phyloP scores from a whole-genome alignment of 1,284 basidiomycete genomes.

The Ganoderma lucidum region DNA sequence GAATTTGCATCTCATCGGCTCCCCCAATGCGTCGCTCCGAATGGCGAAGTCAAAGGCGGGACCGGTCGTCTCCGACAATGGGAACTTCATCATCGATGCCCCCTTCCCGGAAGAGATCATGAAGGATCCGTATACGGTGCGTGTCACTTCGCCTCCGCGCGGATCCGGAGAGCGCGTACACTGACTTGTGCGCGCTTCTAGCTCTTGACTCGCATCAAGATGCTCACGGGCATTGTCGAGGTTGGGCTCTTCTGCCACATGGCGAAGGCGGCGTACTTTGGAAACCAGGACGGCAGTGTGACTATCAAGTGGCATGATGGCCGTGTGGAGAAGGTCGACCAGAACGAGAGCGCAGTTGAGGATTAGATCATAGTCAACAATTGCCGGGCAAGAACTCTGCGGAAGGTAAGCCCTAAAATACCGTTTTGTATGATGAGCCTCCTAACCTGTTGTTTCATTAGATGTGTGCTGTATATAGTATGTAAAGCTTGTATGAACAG shows the following conservation, averaged over 20 bases:
- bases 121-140: constrained; percentile 73
- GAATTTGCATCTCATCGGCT: constrained; percentile 71
- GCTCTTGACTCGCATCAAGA: constrained; percentile 81
- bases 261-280: constrained; percentile 97
- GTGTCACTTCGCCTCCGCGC: constrained; percentile 36
- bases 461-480: neutral
- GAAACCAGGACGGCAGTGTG: constrained; percentile 79
- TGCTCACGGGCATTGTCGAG: constrained; percentile 96
- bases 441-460: neutral
- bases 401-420: neutral
- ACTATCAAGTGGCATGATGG: constrained; percentile 60
- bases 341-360: neutral
- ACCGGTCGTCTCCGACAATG: constrained; percentile 96
- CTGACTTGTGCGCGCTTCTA: constrained; percentile 38
- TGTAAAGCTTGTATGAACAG: neutral
- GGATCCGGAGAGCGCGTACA: neutral
- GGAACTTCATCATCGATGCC: constrained; percentile 95
- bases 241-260: constrained; percentile 96
- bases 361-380: neutral
- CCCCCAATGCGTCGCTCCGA: constrained; percentile 73
- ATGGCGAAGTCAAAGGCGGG: constrained; percentile 91
- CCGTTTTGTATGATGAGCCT: neutral
- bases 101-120: constrained; percentile 80
- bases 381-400: neutral
- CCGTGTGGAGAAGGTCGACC: constrained; percentile 46